phyloP scores from a whole-genome alignment of 2,329 filamentous ascomycete species.

The Aspergillus tanneri region DNA sequence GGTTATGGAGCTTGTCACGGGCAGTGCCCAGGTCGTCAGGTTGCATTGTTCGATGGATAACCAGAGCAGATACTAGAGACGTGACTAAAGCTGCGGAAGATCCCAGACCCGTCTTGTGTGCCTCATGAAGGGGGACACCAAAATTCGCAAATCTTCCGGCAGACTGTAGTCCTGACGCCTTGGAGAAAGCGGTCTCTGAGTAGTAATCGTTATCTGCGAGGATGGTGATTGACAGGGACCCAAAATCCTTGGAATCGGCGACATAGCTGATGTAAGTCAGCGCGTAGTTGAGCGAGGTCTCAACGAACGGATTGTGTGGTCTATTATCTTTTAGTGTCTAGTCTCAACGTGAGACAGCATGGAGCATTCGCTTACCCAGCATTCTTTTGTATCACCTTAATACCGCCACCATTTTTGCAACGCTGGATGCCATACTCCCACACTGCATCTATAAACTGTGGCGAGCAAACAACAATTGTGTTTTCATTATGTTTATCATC shows the following conservation, averaged over 20 bases:
- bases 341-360: neutral
- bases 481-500: constrained; percentile 61
- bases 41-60: constrained; percentile 45
- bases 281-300: constrained; percentile 83
- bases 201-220: constrained; percentile 97
- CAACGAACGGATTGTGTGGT: constrained; percentile 78
- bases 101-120: constrained; percentile 93
- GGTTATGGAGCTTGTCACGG: constrained; percentile 74
- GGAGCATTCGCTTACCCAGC: constrained; percentile 32
- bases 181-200: constrained; percentile 61
- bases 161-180: constrained; percentile 26
- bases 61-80: constrained; percentile 62
- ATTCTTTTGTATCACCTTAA: constrained; percentile 68
- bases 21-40: constrained; percentile 49
- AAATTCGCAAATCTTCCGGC: constrained; percentile 69
- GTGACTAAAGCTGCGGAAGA: constrained; percentile 94
- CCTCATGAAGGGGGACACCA: constrained; percentile 68
- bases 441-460: constrained; percentile 81
- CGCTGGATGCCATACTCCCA: constrained; percentile 84
- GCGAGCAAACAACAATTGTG: constrained; percentile 83
- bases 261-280: constrained; percentile 70
- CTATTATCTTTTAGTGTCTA: constrained; percentile 36
- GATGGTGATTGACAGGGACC: constrained; percentile 74
- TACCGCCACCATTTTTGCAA: constrained; percentile 70
- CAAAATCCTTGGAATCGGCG: constrained; percentile 56